Evolutionary conservation across 208 protist species (phyloP).

Genomic region (Leptomonas pyrrhocoris): DNA sequence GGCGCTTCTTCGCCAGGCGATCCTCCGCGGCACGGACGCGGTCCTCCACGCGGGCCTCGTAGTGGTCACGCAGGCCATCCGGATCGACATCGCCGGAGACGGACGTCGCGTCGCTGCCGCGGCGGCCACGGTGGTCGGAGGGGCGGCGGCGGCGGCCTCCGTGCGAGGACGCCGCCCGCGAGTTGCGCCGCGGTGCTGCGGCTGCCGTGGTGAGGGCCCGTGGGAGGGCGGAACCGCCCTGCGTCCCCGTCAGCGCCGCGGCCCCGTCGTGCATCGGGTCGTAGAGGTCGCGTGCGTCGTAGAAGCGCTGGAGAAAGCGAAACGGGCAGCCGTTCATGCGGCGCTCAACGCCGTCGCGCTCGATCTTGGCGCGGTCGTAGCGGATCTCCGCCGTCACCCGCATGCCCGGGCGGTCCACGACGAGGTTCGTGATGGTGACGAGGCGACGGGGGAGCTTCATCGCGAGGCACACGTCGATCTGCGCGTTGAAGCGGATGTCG

Average conservation of each 20-base stretch:
- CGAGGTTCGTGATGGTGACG: constrained; percentile 64
- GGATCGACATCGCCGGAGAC: constrained; percentile 18
- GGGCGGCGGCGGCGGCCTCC: constrained; percentile 11
- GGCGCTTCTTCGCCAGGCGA: constrained; percentile 31
- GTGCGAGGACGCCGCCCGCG: constrained; percentile 9
- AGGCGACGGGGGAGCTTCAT: constrained; percentile 71
- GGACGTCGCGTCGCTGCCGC: constrained; percentile 26
- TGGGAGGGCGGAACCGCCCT: not conserved
- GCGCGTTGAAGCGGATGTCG: constrained; percentile 73
- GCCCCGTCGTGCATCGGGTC: constrained; percentile 29
- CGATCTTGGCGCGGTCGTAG: constrained; percentile 45
- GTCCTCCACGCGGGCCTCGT: constrained; percentile 34
- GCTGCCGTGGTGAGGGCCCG: not conserved
- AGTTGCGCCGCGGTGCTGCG: constrained; percentile 9
- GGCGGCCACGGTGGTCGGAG: constrained; percentile 11
- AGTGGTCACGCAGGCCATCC: constrained; percentile 18
- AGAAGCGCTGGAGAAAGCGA: constrained; percentile 76
- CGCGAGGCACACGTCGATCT: constrained; percentile 78
- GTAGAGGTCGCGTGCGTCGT: constrained; percentile 71
- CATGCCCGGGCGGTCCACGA: constrained; percentile 72
- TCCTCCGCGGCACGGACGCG: constrained; percentile 37
- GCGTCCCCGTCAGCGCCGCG: constrained; percentile 20
- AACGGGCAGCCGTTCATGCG: constrained; percentile 73
- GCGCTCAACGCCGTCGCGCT: constrained; percentile 65
- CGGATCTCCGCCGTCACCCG: constrained; percentile 78